A percentile compares a stretch with the other conserved stretches of the same genome.
phyloP scores from a whole-genome alignment of 2,329 filamentous ascomycete species.

The Aureobasidium sp. region DNA sequence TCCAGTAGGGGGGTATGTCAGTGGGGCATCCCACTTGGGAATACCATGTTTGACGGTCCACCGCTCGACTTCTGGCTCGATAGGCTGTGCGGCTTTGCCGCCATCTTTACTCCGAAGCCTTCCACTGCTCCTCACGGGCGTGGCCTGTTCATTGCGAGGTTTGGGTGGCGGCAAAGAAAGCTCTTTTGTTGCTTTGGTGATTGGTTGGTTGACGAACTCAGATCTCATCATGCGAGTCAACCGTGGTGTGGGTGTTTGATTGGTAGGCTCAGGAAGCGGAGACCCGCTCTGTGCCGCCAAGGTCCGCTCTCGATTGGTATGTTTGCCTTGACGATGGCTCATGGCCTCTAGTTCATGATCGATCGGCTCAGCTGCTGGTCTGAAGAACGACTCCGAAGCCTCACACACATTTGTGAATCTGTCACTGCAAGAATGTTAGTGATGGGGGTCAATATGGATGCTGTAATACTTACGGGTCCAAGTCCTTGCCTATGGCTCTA shows the following conservation, averaged over 20 bases:
- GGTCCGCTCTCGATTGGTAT: neutral
- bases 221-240: neutral
- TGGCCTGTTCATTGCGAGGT: neutral
- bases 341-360: neutral
- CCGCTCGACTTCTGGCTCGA: neutral
- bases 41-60: slow-evolving; percentile 3
- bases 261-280: neutral
- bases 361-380: neutral
- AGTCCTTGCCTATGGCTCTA: neutral
- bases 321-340: neutral
- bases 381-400: neutral
- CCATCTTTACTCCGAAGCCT: neutral
- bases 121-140: neutral
- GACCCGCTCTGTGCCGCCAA: neutral
- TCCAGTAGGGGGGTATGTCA: slow-evolving; percentile 52
- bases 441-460: too few relatives aligned
- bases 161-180: neutral
- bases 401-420: neutral
- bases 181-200: neutral
- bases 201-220: neutral
- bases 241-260: neutral
- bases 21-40: slow-evolving; percentile 33
- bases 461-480: neutral
- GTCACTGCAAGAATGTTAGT: neutral
- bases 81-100: neutral